Base-by-base conservation (phyloP, 345 rosid genomes). In the Microcos paniculata region DNA sequence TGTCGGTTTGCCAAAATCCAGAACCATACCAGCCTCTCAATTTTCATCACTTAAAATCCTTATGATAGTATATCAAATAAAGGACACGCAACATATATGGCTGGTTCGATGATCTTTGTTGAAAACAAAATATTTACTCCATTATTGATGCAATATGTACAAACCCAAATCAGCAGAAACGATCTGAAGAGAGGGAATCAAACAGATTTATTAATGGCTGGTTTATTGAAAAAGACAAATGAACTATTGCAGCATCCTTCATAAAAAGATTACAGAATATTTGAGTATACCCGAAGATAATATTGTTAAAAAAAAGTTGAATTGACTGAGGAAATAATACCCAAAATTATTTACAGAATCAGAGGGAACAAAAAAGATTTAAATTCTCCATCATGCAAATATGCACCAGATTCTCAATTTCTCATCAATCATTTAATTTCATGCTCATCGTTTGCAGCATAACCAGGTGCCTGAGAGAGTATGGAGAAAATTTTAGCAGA, bases 301-400 rank as follows among this genome's bases (percentile, higher is more conserved):
- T 56, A 56, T 10, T 24, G 31, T 56, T 2, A 0, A n/a, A 53
- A 6, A 57, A 28, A 59, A 28, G 10, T 23, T 19, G 26, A 33
- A 33, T 18, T 35, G 15, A 6, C 45, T 35, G 10, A 62, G 7
- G 18, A 35, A 35, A 12, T 55, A 10, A 35, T 35, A 35, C 38
- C 67, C 9, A n/a, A 19, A 62, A 63, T 63, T 63, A 63, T 63
- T 63, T 19, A 6, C 28, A 63, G 69, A 63, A 63, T 63, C 49
- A 63, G 69, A 1, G 69, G 69, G 38, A 63, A 38, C 69, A 35
- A 38, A 63, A n/a, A 9, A 35, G 35, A 35, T 35, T 63, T 18
- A 63, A 35, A 35, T 63, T 46, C 38, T 46, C 68, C 35, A 19
- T 63, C 68, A 63, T 63, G 46, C 67, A 28, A 58, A 28, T 26